Evolutionary conservation across 352 stramenopile genomes (phyloP).

Genomic region (Paralagenidium karlingii): DNA sequence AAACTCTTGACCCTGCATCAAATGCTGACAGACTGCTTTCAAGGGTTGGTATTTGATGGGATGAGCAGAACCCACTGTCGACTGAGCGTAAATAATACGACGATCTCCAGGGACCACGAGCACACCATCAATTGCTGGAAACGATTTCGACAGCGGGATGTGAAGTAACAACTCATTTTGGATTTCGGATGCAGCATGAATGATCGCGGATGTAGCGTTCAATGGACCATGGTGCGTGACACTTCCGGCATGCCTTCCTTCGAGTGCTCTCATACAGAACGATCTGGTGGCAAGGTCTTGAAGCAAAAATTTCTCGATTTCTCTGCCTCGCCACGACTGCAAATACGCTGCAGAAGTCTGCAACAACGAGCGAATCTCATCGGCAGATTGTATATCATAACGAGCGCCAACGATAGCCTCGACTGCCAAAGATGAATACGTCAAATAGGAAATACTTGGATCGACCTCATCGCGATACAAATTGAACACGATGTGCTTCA

Average conservation of each 20-base stretch:
- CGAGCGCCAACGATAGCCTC: slow-evolving; percentile 4
- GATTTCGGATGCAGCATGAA: slow-evolving; percentile 13
- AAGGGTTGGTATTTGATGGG: slow-evolving; percentile 13
- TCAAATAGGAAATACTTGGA: slow-evolving; percentile 3
- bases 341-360: slow-evolving; percentile 4
- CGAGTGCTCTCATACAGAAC: slow-evolving; percentile 5
- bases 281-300: slow-evolving; percentile 7
- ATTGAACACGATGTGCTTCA: slow-evolving; percentile 5
- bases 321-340: slow-evolving; percentile 8
- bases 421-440: slow-evolving; percentile 6
- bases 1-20: slow-evolving; percentile 11
- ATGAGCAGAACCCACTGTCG: slow-evolving; percentile 8
- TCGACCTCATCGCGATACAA: slow-evolving; percentile 6
- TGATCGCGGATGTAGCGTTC: slow-evolving; percentile 7
- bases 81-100: slow-evolving; percentile 12
- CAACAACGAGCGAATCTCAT: slow-evolving; percentile 6
- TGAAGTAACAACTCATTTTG: slow-evolving; percentile 10
- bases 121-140: slow-evolving; percentile 16
- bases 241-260: no score
- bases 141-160: slow-evolving; percentile 15
- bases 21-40: slow-evolving; percentile 7
- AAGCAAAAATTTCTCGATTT: slow-evolving; percentile 8
- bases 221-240: no score
- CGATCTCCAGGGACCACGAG: slow-evolving; percentile 5
- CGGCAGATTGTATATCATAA: slow-evolving; percentile 4